These are phyloP conservation scores for Phytophthora uliginosa DNA, from an alignment of 352 stramenopile species.

Conservation along the genomic window DNA sequence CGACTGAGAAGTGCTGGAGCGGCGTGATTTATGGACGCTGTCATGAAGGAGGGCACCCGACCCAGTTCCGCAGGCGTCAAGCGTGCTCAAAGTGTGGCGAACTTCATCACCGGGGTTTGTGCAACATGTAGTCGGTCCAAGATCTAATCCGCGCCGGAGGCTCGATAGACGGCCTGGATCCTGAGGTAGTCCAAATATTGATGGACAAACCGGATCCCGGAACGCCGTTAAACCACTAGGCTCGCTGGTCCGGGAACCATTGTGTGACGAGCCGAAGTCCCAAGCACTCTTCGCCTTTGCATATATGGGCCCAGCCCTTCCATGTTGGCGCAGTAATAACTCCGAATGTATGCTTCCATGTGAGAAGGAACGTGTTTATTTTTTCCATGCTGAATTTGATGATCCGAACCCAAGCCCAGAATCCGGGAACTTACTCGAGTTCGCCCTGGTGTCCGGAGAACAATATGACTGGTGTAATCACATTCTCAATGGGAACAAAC, in stretches of 20 bases:
- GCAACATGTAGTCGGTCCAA: not conserved
- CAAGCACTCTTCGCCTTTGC: constrained; percentile 5
- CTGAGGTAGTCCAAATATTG: not conserved
- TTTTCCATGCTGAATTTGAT: no score
- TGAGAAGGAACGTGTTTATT: constrained; percentile 6
- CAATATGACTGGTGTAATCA: constrained; percentile 19
- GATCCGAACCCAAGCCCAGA: not conserved
- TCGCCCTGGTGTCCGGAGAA: constrained; percentile 10
- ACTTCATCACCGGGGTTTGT: constrained; percentile 5
- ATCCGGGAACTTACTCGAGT: constrained; percentile 9
- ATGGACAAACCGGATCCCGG: not conserved
- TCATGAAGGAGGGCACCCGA: constrained; percentile 11
- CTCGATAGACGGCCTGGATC: not conserved
- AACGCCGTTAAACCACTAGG: constrained; percentile 23
- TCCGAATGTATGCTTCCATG: constrained; percentile 1
- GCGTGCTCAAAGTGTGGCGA: constrained; percentile 6
- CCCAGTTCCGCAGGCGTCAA: no score
- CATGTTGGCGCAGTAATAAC: not conserved
- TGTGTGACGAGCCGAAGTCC: constrained; percentile 23
- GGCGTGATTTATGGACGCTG: constrained; percentile 1
- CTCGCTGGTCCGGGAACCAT: constrained; percentile 10
- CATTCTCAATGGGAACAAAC: not conserved
- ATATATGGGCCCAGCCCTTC: constrained; percentile 15
- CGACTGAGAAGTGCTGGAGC: not conserved
- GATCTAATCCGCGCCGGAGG: not conserved